phyloP scores from a whole-genome alignment of 2,329 filamentous ascomycete genomes.

The Aspergillus sojae region DNA sequence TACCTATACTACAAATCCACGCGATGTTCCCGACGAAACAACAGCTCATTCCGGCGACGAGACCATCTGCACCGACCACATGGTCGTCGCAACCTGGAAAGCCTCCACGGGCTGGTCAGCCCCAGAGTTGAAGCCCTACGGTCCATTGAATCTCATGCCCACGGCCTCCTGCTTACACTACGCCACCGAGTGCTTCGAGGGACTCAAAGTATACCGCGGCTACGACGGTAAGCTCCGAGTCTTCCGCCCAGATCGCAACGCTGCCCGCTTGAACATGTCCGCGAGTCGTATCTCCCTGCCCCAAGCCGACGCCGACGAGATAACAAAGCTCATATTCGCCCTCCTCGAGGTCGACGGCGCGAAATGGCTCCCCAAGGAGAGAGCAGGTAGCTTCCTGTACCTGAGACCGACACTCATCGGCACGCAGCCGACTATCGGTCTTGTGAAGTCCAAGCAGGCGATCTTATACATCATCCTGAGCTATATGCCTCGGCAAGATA shows the following conservation, averaged over 20 bases:
- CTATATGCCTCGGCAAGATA: conserved; percentile 44
- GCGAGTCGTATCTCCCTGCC: conserved; percentile 70
- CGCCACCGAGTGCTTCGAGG: conserved; percentile 84
- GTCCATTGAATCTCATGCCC: conserved; percentile 72
- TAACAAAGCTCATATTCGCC: conserved; percentile 69
- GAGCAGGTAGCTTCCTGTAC: conserved; percentile 64
- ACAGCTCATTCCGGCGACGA: not conserved
- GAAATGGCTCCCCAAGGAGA: conserved; percentile 25
- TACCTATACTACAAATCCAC: not conserved
- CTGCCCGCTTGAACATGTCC: conserved; percentile 58
- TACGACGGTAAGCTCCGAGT: conserved; percentile 69
- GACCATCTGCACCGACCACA: conserved; percentile 71
- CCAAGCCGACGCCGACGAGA: conserved; percentile 66
- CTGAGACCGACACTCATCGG: conserved; percentile 83
- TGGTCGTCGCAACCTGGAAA: conserved; percentile 72
- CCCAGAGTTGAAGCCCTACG: conserved; percentile 73
- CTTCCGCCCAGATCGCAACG: conserved; percentile 71
- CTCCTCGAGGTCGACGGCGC: conserved; percentile 46
- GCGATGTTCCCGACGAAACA: not conserved
- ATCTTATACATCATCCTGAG: conserved; percentile 61
- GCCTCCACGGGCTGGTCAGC: conserved; percentile 65
- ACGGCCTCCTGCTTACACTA: conserved; percentile 78
- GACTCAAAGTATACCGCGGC: conserved; percentile 68
- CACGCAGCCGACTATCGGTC: conserved; percentile 73
- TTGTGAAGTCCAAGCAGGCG: conserved; percentile 39